Evolutionary conservation across 2,329 filamentous ascomycete genomes (phyloP), one percentile per base, ranked within the genome.

Genomic region (Fusarium hainanense): DNA sequence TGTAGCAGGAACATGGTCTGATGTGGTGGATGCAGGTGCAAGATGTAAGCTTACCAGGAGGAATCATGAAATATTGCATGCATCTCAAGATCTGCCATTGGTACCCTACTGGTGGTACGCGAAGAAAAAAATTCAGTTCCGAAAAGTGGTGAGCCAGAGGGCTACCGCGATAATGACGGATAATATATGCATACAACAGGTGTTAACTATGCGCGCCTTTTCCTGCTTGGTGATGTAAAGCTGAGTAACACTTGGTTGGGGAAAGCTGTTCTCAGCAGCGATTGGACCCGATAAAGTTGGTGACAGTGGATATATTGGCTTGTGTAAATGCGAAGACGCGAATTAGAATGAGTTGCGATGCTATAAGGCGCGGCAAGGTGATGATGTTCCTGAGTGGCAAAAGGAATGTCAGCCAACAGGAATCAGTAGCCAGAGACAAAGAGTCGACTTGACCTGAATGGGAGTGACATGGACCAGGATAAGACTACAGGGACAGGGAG

Each of bases 371-470:
- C 42, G 52, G 60, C 34, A 47, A 37, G 41, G 58, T 64, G 62
- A 67, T 40, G 47, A 54, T 60, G 61, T 67, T 71, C 66, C 56
- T 63, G 52, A 49, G 73, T 74, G 71, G 73, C 69, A 64, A 72
- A 58, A 27, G 54, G 37, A 7, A n/a, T 8, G 11, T 11, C 34
- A 57, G 41, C 54, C 63, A 62, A 51, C 70, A 66, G 64, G 55
- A 58, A 58, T 34, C 56, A 40, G 41, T 21, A 49, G 46, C 54
- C 27, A 62, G 43, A 52, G 47, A 52, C 51, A 54, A 54, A 48
- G 59, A 54, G 57, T 52, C 60, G 32, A 27, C 51, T 32, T 25
- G 68, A 44, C 54, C 59, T 60, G 54, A 54, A 27, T 47, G 50
- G 50, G 68, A 58, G 54, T 71, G 66, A 72, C 71, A 66, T 60